Evolutionary conservation across 2,329 filamentous ascomycete genomes (phyloP).

Genomic region (Thelonectria discophora): DNA sequence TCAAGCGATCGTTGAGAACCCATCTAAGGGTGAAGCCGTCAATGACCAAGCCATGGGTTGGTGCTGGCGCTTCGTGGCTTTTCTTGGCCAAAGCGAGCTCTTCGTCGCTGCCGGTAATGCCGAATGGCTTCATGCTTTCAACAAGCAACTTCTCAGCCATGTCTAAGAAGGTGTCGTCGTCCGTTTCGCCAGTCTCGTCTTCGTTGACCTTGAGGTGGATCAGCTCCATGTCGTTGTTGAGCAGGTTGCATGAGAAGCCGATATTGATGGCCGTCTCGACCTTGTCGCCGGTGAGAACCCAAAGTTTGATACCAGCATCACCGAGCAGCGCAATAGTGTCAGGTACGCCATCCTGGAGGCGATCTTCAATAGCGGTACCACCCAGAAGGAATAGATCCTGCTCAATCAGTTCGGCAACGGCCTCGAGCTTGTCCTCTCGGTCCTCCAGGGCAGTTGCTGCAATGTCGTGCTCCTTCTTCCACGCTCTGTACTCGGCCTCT

Average conservation of each 20-base stretch:
- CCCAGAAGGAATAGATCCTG: conserved; percentile 87
- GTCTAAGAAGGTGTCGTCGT: conserved; percentile 60
- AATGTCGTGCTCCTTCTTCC: conserved; percentile 87
- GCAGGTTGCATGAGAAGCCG: conserved; percentile 96
- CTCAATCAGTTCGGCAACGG: conserved; percentile 89
- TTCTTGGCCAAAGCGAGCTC: conserved; percentile 82
- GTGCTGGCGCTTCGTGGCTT: conserved; percentile 84
- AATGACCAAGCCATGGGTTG: conserved; percentile 92
- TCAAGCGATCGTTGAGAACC: conserved; percentile 81
- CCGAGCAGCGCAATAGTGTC: conserved; percentile 93
- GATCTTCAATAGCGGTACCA: conserved; percentile 96
- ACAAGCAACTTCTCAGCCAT: conserved; percentile 77
- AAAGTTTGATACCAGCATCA: conserved; percentile 95
- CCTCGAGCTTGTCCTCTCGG: conserved; percentile 92
- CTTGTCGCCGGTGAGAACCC: conserved; percentile 98
- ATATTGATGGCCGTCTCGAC: conserved; percentile 99
- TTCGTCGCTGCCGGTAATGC: conserved; percentile 83
- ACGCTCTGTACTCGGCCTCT: conserved; percentile 84
- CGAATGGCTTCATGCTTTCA: conserved; percentile 75
- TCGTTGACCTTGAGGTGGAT: conserved; percentile 89
- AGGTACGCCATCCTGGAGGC: conserved; percentile 94
- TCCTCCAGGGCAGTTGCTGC: conserved; percentile 85
- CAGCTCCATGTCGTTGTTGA: conserved; percentile 98
- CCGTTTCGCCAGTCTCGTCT: conserved; percentile 63
- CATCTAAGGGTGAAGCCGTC: conserved; percentile 93